Evolutionary conservation across 2,329 filamentous ascomycete species (phyloP).

Genomic region (Aspergillus persii): DNA sequence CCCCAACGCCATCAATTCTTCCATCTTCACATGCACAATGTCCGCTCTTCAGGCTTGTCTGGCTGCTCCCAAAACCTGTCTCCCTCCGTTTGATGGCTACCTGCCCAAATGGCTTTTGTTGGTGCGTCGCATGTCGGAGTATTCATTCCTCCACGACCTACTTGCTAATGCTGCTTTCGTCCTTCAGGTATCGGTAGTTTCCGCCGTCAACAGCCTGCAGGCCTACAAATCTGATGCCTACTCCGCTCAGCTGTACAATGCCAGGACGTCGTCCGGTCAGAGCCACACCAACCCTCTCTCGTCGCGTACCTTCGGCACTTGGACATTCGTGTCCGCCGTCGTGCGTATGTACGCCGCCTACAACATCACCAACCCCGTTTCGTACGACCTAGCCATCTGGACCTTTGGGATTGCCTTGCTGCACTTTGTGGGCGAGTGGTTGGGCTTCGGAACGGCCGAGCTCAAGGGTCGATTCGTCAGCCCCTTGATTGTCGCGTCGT

Average conservation of each 20-base stretch:
- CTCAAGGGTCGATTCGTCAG: conserved; percentile 59
- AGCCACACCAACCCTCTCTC: conserved; percentile 69
- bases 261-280: conserved; percentile 53
- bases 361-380: conserved; percentile 66
- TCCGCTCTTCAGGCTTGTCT: conserved; percentile 16
- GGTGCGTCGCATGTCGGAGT: conserved; percentile 36
- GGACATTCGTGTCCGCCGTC: conserved; percentile 75
- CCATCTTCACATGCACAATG: not conserved
- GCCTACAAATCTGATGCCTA: conserved; percentile 76
- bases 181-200: conserved; percentile 72
- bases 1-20: not conserved
- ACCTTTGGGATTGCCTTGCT: conserved; percentile 75
- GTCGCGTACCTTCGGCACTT: conserved; percentile 80
- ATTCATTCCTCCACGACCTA: not conserved
- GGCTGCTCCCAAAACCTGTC: conserved; percentile 28
- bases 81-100: conserved; percentile 47
- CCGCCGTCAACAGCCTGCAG: conserved; percentile 81
- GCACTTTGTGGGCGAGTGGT: conserved; percentile 79
- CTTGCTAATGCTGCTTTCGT: conserved; percentile 7
- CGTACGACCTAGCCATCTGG: conserved; percentile 79
- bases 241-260: conserved; percentile 76
- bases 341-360: conserved; percentile 82
- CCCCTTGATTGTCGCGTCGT: conserved; percentile 57
- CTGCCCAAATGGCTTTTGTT: conserved; percentile 66
- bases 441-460: conserved; percentile 72